Percentiles rank a stretch among this genome's conserved stretches.
Evolutionary conservation across 2,329 filamentous ascomycete genomes (phyloP).

Genomic region (Stagonosporopsis vannaccii): DNA sequence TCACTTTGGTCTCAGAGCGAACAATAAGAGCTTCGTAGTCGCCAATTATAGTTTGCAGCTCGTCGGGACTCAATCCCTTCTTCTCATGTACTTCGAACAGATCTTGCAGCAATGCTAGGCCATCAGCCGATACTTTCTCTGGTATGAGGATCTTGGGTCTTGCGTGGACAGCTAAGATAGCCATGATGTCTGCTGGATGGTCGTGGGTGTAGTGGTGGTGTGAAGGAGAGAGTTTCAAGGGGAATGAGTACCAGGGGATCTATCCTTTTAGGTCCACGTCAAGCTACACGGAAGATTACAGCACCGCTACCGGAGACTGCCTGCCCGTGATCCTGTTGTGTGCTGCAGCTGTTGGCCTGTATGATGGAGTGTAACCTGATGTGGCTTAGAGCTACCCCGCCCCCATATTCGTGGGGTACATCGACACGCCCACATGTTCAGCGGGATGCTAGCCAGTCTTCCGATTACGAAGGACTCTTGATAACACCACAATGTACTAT

Average conservation of each 20-base stretch:
- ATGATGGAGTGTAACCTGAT: conserved; percentile 30
- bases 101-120: conserved; percentile 71
- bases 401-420: conserved; percentile 40
- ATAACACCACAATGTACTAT: not conserved
- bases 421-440: conserved; percentile 22
- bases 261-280: conserved; percentile 12
- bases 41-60: conserved; percentile 72
- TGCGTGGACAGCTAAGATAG: conserved; percentile 35
- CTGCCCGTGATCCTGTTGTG: conserved; percentile 8
- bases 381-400: conserved; percentile 41
- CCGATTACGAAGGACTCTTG: not conserved
- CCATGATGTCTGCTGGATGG: conserved; percentile 31
- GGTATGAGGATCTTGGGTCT: conserved; percentile 71
- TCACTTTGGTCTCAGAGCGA: conserved; percentile 83
- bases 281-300: conserved; percentile 8
- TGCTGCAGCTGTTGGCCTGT: conserved; percentile 32
- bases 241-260: conserved; percentile 3
- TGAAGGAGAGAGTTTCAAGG: not conserved
- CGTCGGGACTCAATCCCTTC: conserved; percentile 66
- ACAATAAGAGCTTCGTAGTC: conserved; percentile 80
- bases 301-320: conserved; percentile 38
- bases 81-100: conserved; percentile 75
- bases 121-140: conserved; percentile 82
- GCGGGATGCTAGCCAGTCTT: not conserved
- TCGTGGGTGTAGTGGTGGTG: not conserved